Evolutionary conservation across 2,329 filamentous ascomycete species (phyloP), one percentile per base, ranked within the genome.

Genomic region (Boeremia lycopersici): DNA sequence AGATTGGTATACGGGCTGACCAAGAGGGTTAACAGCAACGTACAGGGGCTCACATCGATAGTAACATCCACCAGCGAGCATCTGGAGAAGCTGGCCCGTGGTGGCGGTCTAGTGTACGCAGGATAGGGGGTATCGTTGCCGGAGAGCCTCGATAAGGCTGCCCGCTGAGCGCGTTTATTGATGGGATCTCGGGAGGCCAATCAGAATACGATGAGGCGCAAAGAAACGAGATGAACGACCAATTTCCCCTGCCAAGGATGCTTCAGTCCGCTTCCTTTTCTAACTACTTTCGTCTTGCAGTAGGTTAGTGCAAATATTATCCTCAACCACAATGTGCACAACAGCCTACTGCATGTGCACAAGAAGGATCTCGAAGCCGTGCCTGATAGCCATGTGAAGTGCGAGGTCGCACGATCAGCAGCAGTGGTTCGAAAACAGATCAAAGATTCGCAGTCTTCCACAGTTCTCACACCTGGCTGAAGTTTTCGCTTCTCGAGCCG

Each of bases 221-320:
- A 49, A 56, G 57, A 67, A 68, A 68, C 69, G 65, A 74, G 68
- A 73, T 74, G 72, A 68, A 61, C 38, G 53, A 46, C 52, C 61
- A 67, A 64, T 66, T 67, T 70, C 62, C 60, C 69, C 62, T 67
- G 66, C 59, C 62, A 61, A 67, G 60, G 51, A 59, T 47, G 49
- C 63, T 64, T 68, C 63, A 66, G 45, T 58, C 64, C 59, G 62
- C 53, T 62, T 57, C 48, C 59, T 11, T 26, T 41, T 33, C 57
- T 65, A 64, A 57, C 64, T 58, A 26, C 39, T 53, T 65, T 31
- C 15, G 59, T 61, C 39, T 36, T 25, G 25, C 54, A 33, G 48
- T 41, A 51, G 48, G 34, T 56, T 62, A 61, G 58, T 56, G 61
- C 56, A 60, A 36, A 43, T 59, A 15, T 61, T 67, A 53, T 60